Evolutionary conservation across 2,329 filamentous ascomycete genomes (phyloP).

Genomic region (Cercospora sojina): DNA sequence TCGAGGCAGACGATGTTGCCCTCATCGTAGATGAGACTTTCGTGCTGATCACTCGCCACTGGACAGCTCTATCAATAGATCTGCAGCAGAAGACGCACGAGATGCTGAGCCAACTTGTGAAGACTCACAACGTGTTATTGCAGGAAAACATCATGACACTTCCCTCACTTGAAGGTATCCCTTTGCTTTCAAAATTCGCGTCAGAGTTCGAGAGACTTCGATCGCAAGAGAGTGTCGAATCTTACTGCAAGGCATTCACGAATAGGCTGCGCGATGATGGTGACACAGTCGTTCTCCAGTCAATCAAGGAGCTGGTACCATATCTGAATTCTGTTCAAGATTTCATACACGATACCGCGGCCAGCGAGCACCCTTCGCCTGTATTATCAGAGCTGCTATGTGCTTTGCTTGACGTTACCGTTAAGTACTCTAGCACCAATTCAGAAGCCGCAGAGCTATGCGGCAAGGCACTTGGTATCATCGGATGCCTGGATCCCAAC

Average conservation of each 20-base stretch:
- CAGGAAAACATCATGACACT: conserved; percentile 69
- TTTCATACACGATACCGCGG: conserved; percentile 73
- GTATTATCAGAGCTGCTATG: conserved; percentile 71
- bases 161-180: conserved; percentile 72
- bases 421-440: conserved; percentile 71
- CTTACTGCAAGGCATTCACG: conserved; percentile 68
- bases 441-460: conserved; percentile 69
- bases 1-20: conserved; percentile 77
- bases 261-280: conserved; percentile 79
- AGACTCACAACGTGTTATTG: conserved; percentile 61
- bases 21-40: conserved; percentile 84
- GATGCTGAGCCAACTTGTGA: conserved; percentile 65
- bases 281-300: conserved; percentile 77
- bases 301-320: conserved; percentile 71
- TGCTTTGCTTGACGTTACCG: conserved; percentile 78
- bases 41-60: conserved; percentile 80
- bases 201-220: conserved; percentile 64
- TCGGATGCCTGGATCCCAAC: conserved; percentile 91
- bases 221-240: conserved; percentile 62
- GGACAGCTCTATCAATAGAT: conserved; percentile 63
- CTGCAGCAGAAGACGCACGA: conserved; percentile 61
- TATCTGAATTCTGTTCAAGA: conserved; percentile 73
- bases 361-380: conserved; percentile 79
- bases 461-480: conserved; percentile 78
- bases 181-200: conserved; percentile 67